Conservation (phyloP, 2,329 filamentous ascomycete genomes). For the Alternaria alternata region DNA sequence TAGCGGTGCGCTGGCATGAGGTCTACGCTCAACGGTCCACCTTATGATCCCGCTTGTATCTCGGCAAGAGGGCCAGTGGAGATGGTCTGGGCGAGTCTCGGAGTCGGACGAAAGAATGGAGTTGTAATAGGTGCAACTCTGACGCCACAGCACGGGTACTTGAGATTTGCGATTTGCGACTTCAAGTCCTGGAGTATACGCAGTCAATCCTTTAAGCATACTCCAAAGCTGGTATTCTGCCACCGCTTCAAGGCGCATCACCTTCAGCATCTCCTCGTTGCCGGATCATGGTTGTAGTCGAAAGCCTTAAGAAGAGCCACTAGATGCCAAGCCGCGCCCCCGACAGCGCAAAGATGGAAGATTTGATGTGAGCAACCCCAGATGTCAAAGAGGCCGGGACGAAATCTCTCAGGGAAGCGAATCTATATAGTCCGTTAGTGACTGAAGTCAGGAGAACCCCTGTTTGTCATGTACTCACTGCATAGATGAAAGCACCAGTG, state of each 20-base stretch:
- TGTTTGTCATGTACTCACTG: background rate
- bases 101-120: background rate
- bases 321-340: conserved; percentile 3
- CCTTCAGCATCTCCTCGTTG: conserved; percentile 5
- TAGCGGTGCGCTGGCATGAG: background rate
- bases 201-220: background rate
- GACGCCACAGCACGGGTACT: background rate
- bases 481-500: conserved; percentile 12
- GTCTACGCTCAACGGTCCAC: background rate
- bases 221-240: background rate
- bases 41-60: background rate
- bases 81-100: background rate
- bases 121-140: background rate
- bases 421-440: background rate
- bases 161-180: background rate
- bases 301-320: conserved; percentile 7
- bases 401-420: conserved; percentile 8
- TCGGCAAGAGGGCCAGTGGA: background rate
- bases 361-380: conserved; percentile 15
- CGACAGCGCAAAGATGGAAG: conserved; percentile 13
- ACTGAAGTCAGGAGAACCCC: too few relatives aligned
- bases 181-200: background rate
- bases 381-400: conserved; percentile 7
- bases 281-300: conserved; percentile 13
- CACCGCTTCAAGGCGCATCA: too few relatives aligned